Evolutionary conservation across 2,329 filamentous ascomycete genomes (phyloP), one percentile per base, ranked within the genome.

Genomic region (Ceratocystis cubensis): DNA sequence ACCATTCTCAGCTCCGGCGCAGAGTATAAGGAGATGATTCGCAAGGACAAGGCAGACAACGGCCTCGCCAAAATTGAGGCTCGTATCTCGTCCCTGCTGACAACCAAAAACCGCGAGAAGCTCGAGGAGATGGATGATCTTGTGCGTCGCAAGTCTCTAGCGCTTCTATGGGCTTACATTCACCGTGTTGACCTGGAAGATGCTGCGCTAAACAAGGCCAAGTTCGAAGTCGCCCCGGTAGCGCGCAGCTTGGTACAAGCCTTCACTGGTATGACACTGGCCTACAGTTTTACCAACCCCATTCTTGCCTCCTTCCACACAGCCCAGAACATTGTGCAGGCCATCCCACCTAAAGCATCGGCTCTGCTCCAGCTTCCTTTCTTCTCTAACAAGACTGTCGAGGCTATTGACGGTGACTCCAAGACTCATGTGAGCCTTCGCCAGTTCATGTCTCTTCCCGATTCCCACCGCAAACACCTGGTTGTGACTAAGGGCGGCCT

Each of bases 121-220:
- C 81, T 99, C 6, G 85, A 90, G 73, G 85, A 91, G 70, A 77
- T 96, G 68, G 94, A 97, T 63, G 88, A 88, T 70, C 86, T 87
- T 48, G 82, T 85, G 28, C 87, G 89, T 70, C 84, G 94, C 73
- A 97, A 97, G 80, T 87, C 91, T 6, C 80, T 97, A 57, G 90
- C 88, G 63, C 81, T 99, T 66, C 81, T 99, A 17, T 99, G 95
- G 94, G 92, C 94, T 53, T 97, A 99, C 75, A 83, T 97, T 61
- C 90, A 89, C 69, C 88, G 94, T 61, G 81, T 96, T 66, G 90
- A 96, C 72, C 83, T 99, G 28, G 87, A 88, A 56, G 91, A 96
- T 72, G 76, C 83, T 65, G 80, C 82, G 41, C 81, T 96, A 65
- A 88, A 96, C 72, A 86, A 86, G 74, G 86, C 92, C 75, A 99